phyloP scores from a whole-genome alignment of 2,329 filamentous ascomycete genomes.

The Camillea tinctor region DNA sequence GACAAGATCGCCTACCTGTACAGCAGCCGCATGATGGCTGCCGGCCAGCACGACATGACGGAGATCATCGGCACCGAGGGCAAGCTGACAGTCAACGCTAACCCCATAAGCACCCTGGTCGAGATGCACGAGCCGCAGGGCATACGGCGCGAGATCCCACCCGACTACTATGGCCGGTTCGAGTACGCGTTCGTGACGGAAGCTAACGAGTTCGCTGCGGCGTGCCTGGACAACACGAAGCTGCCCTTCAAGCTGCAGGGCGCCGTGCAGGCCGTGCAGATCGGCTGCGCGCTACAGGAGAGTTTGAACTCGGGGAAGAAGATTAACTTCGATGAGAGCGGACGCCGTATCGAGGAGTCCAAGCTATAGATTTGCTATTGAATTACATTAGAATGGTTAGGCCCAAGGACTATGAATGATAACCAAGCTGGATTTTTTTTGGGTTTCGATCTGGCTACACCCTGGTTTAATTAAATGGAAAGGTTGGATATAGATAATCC shows the following conservation, averaged over 20 bases:
- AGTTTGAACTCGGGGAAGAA: conserved; percentile 53
- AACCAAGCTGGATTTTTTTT: neutral
- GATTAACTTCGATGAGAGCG: conserved; percentile 57
- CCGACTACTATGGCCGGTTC: conserved; percentile 62
- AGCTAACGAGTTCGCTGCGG: conserved; percentile 61
- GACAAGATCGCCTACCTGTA: conserved; percentile 66
- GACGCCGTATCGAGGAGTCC: conserved; percentile 41
- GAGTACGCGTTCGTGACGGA: conserved; percentile 61
- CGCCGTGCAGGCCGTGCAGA: conserved; percentile 58
- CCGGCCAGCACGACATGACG: conserved; percentile 65
- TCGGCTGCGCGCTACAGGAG: conserved; percentile 60
- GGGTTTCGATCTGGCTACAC: no score
- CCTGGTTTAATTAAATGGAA: no score
- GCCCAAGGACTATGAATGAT: neutral
- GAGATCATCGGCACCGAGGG: conserved; percentile 67
- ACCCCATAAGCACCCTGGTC: conserved; percentile 55
- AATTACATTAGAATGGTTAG: neutral
- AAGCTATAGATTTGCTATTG: conserved; percentile 30
- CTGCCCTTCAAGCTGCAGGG: conserved; percentile 56
- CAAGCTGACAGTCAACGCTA: conserved; percentile 60
- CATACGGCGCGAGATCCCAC: conserved; percentile 58
- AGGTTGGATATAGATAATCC: no score
- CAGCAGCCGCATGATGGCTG: conserved; percentile 64
- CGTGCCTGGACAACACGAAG: conserved; percentile 53
- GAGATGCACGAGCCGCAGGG: conserved; percentile 53